A percentile compares a stretch with the other conserved stretches of the same genome.
These are phyloP conservation scores for Dipteronia dyeriana DNA, from an alignment of 345 rosid species.

Conservation along the genomic window DNA sequence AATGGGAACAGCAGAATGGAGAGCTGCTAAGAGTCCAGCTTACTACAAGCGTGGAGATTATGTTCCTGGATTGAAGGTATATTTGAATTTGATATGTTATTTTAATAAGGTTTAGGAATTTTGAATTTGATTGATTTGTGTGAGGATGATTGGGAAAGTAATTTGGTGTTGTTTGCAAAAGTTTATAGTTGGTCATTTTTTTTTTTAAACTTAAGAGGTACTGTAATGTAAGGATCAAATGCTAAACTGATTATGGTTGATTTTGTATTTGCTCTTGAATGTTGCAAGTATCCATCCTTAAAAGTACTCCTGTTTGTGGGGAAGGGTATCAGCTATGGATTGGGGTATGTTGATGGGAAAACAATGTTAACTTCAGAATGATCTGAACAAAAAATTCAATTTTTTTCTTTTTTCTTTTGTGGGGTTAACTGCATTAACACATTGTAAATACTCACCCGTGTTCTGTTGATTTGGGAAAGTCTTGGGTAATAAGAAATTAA, in stretches of 20 bases:
- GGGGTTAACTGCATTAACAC: background rate
- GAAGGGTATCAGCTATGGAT: background rate
- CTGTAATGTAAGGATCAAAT: background rate
- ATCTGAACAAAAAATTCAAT: background rate
- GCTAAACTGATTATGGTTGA: background rate
- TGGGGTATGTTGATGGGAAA: background rate
- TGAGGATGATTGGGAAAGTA: background rate
- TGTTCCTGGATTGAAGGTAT: slow-evolving; percentile 97
- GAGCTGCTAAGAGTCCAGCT: slow-evolving; percentile 88
- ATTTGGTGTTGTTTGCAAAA: background rate
- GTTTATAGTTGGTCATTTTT: background rate
- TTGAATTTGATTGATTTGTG: background rate
- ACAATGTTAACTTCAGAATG: background rate
- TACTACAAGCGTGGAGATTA: slow-evolving; percentile 98
- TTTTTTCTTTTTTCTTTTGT: background rate
- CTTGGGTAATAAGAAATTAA: background rate
- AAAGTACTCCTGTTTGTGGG: background rate
- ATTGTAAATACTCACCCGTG: background rate
- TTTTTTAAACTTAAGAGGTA: background rate
- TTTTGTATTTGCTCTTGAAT: background rate
- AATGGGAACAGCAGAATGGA: slow-evolving; percentile 99
- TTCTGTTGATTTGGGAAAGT: background rate
- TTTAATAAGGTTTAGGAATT: background rate
- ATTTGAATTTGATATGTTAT: slow-evolving; percentile 6
- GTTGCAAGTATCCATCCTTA: background rate